Base-by-base conservation (phyloP, 2,329 filamentous ascomycete species). In the Aspergillus amoenus region DNA sequence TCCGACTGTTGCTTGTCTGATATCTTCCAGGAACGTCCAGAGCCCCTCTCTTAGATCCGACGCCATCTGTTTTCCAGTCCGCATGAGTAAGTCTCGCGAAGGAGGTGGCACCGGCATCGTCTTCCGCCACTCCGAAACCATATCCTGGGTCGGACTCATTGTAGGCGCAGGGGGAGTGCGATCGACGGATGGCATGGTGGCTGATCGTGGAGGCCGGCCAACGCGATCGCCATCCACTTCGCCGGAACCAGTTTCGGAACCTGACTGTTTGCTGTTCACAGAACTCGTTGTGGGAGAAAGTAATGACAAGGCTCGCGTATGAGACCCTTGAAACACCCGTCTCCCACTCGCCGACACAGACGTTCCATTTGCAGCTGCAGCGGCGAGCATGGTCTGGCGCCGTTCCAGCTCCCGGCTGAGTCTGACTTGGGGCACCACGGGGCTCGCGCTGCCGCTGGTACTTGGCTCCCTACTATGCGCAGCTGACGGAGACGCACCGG, bases 21-120 rank as follows among this genome's bases (percentile, higher is more conserved):
- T 86, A 70, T 99, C 94, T 72, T 97, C 94, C 58, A 96, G 86
- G 74, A 99, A 99, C 1, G 91, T 96, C 86, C 90, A 93, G 48
- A 99, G 78, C 2, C 94, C 93, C 51, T 94, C 86, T 71, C 88
- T 91, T 73, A 99, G 87, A 74, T 97, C 94, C 58, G 90, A 89
- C 15, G 93, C 90, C 74, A 96, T 88, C 73, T 94, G 90, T 70
- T 92, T 92, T 58, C 80, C 79, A 54, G 77, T 84, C 67, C 74
- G 79, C 57, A 85, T 71, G 41, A 86, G 69, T n/a, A 76, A 72
- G 44, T 85, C 82, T 15, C 79, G 75, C 27, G 80, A 76, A 11
- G 78, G 70, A 7, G 76, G 70, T 7, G 73, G 76, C 60, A 78
- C 66, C 11, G 73, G 76, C 61, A 78, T 66, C n/a, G 73, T 76